Percentiles rank a stretch among this genome's conserved stretches.
phyloP scores from a whole-genome alignment of 305 asterid species.

The Plantago rigida region DNA sequence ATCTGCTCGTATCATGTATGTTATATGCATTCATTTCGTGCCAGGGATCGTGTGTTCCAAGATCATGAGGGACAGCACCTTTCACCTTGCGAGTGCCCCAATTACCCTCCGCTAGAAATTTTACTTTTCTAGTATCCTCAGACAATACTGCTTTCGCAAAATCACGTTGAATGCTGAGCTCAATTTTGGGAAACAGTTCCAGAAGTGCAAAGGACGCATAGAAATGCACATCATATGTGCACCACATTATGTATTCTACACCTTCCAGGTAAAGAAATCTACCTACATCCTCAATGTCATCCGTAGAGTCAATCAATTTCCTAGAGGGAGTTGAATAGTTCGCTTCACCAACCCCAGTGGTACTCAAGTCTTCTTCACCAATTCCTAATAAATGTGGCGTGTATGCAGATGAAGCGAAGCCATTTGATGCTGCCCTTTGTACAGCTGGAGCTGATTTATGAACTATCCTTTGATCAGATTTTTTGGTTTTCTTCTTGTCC shows the following conservation, averaged over 20 bases:
- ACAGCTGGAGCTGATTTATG: slow-evolving; percentile 24
- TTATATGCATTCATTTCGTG: slow-evolving; percentile 98
- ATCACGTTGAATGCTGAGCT: slow-evolving; percentile 92
- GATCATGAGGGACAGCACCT: slow-evolving; percentile 96
- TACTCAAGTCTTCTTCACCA: slow-evolving; percentile 26
- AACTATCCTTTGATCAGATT: slow-evolving; percentile 31
- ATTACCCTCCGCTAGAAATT: slow-evolving; percentile 80
- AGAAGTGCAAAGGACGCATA: slow-evolving; percentile 98
- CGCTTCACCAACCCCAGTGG: slow-evolving; percentile 26
- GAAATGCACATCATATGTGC: slow-evolving; percentile 95
- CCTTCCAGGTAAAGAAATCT: slow-evolving; percentile 90
- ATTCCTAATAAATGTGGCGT: neutral
- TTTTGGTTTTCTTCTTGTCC: slow-evolving; percentile 31
- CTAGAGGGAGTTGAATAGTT: slow-evolving; percentile 30
- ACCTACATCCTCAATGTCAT: slow-evolving; percentile 69
- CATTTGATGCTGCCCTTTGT: slow-evolving; percentile 29
- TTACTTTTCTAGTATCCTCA: slow-evolving; percentile 79
- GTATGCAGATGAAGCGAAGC: slow-evolving; percentile 24
- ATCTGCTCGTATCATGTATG: slow-evolving; percentile 85
- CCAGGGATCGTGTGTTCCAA: slow-evolving; percentile 98
- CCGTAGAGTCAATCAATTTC: slow-evolving; percentile 26
- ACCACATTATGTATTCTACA: slow-evolving; percentile 96
- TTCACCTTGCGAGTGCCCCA: slow-evolving; percentile 85
- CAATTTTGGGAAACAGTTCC: slow-evolving; percentile 84
- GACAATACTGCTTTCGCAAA: slow-evolving; percentile 75